Evolutionary conservation across 2,329 filamentous ascomycete genomes (phyloP).

Genomic region (Arthroderma uncinatum): DNA sequence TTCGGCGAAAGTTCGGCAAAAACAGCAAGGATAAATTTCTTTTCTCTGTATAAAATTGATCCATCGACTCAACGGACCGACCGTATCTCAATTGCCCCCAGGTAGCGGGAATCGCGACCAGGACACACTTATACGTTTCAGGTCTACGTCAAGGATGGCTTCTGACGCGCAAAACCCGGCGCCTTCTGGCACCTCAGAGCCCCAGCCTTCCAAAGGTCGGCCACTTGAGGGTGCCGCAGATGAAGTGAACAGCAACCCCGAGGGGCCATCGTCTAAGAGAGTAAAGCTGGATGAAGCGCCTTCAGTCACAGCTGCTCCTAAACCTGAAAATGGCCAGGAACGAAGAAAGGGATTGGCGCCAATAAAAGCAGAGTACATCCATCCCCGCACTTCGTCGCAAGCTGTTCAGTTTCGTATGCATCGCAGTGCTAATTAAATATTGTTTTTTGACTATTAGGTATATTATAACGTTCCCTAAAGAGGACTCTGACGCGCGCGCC

Average conservation of each 20-base stretch:
- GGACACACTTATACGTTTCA: not conserved
- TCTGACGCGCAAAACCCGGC: not conserved
- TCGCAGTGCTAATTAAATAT: not conserved
- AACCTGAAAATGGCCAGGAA: slow-evolving; percentile 22
- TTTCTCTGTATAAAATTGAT: not conserved
- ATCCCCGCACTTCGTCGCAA: not conserved
- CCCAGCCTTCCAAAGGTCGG: not conserved
- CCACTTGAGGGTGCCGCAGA: not conserved
- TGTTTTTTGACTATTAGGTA: slow-evolving; percentile 20
- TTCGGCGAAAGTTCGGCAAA: not conserved
- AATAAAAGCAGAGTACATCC: slow-evolving; percentile 59
- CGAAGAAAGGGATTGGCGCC: slow-evolving; percentile 51
- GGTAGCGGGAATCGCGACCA: not conserved
- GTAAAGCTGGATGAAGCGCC: slow-evolving; percentile 39
- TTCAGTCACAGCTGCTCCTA: slow-evolving; percentile 18
- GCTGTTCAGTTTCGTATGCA: not conserved
- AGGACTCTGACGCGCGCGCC: slow-evolving; percentile 23
- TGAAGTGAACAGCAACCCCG: not conserved
- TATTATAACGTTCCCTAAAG: slow-evolving; percentile 20
- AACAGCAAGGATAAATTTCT: not conserved
- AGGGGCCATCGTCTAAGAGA: slow-evolving; percentile 43
- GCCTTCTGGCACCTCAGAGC: not conserved
- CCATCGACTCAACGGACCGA: not conserved
- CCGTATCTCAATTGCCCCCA: not conserved
- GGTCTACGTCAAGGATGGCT: not conserved